Base-by-base conservation (phyloP, 192 early-diverging fungal species). In the Gamsiella multidivaricata region DNA sequence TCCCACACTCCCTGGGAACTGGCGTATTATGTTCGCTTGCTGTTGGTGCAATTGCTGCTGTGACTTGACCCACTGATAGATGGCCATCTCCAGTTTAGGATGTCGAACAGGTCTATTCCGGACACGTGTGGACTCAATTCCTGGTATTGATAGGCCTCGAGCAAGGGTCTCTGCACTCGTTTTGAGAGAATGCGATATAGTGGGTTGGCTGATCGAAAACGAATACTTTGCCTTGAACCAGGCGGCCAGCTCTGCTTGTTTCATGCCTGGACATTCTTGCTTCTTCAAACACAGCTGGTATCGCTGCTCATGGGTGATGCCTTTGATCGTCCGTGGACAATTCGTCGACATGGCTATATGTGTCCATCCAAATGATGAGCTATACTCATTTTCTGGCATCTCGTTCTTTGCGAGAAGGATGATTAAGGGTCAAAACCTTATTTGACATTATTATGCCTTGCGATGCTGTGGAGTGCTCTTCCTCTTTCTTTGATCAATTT, bases 211-310 rank as follows among this genome's bases (percentile, higher is more conserved):
- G 36, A 78, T 68, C 0, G 65, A 23, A 29, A 58, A 64, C 11
- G 17, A 23, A 41, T 69, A 78, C 0, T 50, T 54, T 15, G 34
- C 47, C 36, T 53, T 29, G 49, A 78, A 78, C 74, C 74, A 78
- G 25, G 61, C 29, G 1, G 65, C 65, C 0, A 78, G 66, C 29
- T 78, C 65, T 0, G 74, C n/a, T 25, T 78, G 74, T 42, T 67
- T 78, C 60, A 78, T 68, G 29, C 26, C 10, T 0, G 74, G 74
- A 33, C 59, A 63, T 10, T 63, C 60, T n/a, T 68, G 65, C 52
- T 78, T 78, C 50, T 69, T 66, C n/a, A 78, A 61, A 59, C 74
- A 78, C 4, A 78, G 54, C 14, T 64, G 12, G 54, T 78, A 78
- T 5, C 74, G 51, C 43, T 78, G 74, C 47, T 78, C 66, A 36